A percentile compares a stretch with the other conserved stretches of the same genome.
Evolutionary conservation across 805 yeast species (phyloP).

Genomic region (Starmerella stigmatis): DNA sequence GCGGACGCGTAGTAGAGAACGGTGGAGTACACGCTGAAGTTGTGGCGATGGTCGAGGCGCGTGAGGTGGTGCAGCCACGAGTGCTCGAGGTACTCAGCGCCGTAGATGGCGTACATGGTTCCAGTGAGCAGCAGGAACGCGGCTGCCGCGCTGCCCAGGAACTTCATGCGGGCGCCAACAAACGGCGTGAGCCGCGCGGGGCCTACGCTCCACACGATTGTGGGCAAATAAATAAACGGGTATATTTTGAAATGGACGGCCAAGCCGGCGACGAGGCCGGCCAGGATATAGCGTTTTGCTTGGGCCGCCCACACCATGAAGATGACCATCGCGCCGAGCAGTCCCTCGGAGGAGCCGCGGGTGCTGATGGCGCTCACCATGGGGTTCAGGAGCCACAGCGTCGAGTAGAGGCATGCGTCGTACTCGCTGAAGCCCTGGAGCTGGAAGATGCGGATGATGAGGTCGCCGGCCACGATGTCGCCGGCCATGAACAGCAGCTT

Average conservation of each 20-base stretch:
- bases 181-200: constrained; percentile 25
- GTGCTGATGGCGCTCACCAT: constrained; percentile 90
- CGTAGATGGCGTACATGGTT: constrained; percentile 60
- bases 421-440: constrained; percentile 26
- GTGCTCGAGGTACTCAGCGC: constrained; percentile 62
- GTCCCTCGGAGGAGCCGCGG: constrained; percentile 86
- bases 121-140: constrained; percentile 42
- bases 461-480: constrained; percentile 69
- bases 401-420: constrained; percentile 37
- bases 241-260: constrained; percentile 85
- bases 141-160: constrained; percentile 34
- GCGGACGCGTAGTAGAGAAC: constrained; percentile 38
- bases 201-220: constrained; percentile 43
- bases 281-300: constrained; percentile 31
- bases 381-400: constrained; percentile 85
- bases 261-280: constrained; percentile 50
- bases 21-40: constrained; percentile 79
- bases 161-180: constrained; percentile 36
- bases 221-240: constrained; percentile 79
- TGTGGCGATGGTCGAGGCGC: constrained; percentile 87
- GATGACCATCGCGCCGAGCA: constrained; percentile 69
- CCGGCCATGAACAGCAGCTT: constrained; percentile 65
- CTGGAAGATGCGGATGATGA: constrained; percentile 35
- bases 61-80: constrained; percentile 74
- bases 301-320: constrained; percentile 41